Conservation (phyloP, 257 asterid species). For the Plantago elongata region DNA sequence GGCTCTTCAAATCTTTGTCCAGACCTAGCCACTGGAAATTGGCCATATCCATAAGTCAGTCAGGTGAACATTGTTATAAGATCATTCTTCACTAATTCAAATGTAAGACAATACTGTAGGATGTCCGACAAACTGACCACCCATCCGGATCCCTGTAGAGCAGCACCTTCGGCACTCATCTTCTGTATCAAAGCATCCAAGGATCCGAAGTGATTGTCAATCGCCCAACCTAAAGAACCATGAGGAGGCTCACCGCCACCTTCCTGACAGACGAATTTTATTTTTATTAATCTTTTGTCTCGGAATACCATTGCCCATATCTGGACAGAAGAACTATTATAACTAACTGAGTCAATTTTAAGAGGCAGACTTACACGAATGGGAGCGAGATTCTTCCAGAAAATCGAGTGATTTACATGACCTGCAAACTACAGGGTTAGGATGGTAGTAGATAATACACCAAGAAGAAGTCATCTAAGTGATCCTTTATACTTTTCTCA, state of each 20-base stretch:
- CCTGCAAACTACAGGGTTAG: slow-evolving; percentile 37
- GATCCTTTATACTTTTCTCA: too few relatives aligned
- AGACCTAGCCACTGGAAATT: slow-evolving; percentile 64
- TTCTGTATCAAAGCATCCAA: slow-evolving; percentile 58
- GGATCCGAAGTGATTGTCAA: slow-evolving; percentile 63
- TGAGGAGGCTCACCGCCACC: slow-evolving; percentile 86
- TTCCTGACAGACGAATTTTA: slow-evolving; percentile 41
- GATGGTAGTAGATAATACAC: too few relatives aligned
- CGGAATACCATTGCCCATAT: neutral
- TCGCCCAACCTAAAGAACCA: slow-evolving; percentile 52
- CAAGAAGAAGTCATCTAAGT: too few relatives aligned
- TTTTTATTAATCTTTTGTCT: too few relatives aligned
- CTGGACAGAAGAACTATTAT: neutral
- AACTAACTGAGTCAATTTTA: neutral
- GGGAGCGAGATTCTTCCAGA: slow-evolving; percentile 94
- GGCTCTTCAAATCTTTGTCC: slow-evolving; percentile 70
- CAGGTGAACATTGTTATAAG: neutral
- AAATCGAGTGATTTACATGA: slow-evolving; percentile 85
- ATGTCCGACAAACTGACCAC: slow-evolving; percentile 49
- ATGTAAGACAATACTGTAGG: neutral
- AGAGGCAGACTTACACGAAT: slow-evolving; percentile 42
- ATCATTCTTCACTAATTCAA: slow-evolving; percentile 10
- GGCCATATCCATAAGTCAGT: slow-evolving; percentile 7
- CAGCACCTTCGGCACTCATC: slow-evolving; percentile 90
- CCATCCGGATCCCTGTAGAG: slow-evolving; percentile 92